Evolutionary conservation across 148 eudicot genomes (phyloP).

Genomic region (Camellia japonica): DNA sequence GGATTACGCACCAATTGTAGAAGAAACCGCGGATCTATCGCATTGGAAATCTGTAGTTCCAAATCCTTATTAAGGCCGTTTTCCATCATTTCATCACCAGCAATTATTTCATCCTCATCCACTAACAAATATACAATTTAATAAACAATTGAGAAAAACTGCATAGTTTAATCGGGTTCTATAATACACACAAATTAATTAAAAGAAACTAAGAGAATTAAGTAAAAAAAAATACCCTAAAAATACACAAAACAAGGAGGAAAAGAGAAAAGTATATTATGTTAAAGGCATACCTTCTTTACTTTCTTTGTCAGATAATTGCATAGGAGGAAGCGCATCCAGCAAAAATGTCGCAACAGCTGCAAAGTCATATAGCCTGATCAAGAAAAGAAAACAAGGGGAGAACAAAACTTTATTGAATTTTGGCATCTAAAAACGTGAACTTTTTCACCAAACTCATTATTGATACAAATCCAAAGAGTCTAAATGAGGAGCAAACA

Average conservation of each 20-base stretch:
- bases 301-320: conserved; percentile 42
- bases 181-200: neutral
- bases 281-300: conserved; percentile 35
- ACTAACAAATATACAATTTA: conserved; percentile 5
- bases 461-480: neutral
- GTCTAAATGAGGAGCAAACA: neutral
- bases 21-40: conserved; percentile 85
- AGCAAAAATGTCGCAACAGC: conserved; percentile 70
- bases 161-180: neutral
- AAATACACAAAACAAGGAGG: neutral
- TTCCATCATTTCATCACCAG: conserved; percentile 44
- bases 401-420: neutral
- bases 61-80: conserved; percentile 50
- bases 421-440: neutral
- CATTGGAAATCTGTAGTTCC: conserved; percentile 69
- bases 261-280: conserved; percentile 1
- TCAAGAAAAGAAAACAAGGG: conserved; percentile 6
- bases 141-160: conserved; percentile 5
- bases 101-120: conserved; percentile 74
- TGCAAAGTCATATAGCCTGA: conserved; percentile 87
- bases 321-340: conserved; percentile 78
- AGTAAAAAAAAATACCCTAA: neutral
- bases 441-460: neutral
- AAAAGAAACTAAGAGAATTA: neutral
- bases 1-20: conserved; percentile 60